Evolutionary conservation across 2,329 filamentous ascomycete genomes (phyloP).

Genomic region (Ophiosphaerella herpotricha): DNA sequence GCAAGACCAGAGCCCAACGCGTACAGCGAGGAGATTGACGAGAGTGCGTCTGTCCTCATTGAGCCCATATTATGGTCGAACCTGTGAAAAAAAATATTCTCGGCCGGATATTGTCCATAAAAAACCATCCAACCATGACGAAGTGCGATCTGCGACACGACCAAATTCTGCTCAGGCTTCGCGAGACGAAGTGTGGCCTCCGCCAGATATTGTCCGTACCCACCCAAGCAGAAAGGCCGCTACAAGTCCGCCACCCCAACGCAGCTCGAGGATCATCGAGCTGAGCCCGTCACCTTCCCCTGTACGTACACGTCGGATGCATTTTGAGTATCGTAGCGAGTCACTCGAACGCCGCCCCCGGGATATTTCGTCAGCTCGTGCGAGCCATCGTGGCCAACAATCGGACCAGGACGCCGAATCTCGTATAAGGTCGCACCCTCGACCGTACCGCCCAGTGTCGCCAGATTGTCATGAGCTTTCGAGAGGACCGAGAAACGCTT

Average conservation of each 20-base stretch:
- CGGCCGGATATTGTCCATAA: slow-evolving; percentile 22
- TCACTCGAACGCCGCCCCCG: slow-evolving; percentile 18
- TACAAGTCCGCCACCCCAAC: slow-evolving; percentile 8
- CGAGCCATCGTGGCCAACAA: slow-evolving; percentile 7
- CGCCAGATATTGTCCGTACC: slow-evolving; percentile 30
- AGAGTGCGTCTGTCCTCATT: slow-evolving; percentile 23
- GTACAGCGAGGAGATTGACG: slow-evolving; percentile 7
- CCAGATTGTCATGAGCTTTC: slow-evolving; percentile 20
- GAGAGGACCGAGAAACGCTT: slow-evolving; percentile 22
- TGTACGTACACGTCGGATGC: slow-evolving; percentile 12
- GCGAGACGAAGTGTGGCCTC: slow-evolving; percentile 26
- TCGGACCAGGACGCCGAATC: slow-evolving; percentile 23
- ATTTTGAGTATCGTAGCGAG: slow-evolving; percentile 17
- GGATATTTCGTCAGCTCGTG: slow-evolving; percentile 16
- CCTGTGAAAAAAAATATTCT: slow-evolving; percentile 23
- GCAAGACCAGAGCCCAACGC: slow-evolving; percentile 14
- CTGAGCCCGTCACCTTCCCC: slow-evolving; percentile 31
- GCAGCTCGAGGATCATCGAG: slow-evolving; percentile 27
- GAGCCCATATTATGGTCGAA: slow-evolving; percentile 24
- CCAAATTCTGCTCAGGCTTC: slow-evolving; percentile 7
- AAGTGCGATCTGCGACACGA: slow-evolving; percentile 2
- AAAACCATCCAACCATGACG: slow-evolving; percentile 1
- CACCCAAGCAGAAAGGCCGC: slow-evolving; percentile 21
- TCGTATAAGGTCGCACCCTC: slow-evolving; percentile 32
- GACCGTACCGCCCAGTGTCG: slow-evolving; percentile 25